phyloP scores from a whole-genome alignment of 2,329 filamentous ascomycete species.

The Aureobasidium zeae region DNA sequence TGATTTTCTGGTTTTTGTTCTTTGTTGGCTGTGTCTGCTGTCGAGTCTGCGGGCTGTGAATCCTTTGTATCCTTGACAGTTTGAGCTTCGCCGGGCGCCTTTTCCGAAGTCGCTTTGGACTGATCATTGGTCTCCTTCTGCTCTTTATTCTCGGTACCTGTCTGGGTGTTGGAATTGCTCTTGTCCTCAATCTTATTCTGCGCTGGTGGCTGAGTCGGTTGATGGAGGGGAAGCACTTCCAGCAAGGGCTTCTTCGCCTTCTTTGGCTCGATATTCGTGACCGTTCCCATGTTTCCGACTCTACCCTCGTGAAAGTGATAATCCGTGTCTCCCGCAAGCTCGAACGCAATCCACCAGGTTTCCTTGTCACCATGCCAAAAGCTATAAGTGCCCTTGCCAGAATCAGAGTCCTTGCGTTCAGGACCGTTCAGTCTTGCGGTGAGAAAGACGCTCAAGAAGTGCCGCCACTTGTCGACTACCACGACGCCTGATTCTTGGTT shows the following conservation, averaged over 20 bases:
- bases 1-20: background rate
- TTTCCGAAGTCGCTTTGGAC: too few relatives aligned
- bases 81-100: too few relatives aligned
- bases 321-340: conserved; percentile 35
- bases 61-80: too few relatives aligned
- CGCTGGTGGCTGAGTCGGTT: background rate
- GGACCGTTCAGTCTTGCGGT: conserved; percentile 36
- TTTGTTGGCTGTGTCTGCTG: too few relatives aligned
- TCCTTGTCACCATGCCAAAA: conserved; percentile 39
- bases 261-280: conserved; percentile 19
- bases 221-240: background rate
- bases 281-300: conserved; percentile 29
- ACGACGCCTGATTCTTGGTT: conserved; percentile 40
- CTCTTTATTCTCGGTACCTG: conserved; percentile 10
- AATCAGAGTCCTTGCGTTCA: conserved; percentile 34
- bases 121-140: too few relatives aligned
- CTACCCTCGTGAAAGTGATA: conserved; percentile 38
- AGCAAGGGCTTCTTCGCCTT: too few relatives aligned
- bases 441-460: conserved; percentile 37
- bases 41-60: too few relatives aligned
- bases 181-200: conserved; percentile 1
- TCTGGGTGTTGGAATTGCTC: too few relatives aligned
- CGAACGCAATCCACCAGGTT: conserved; percentile 43
- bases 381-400: conserved; percentile 27
- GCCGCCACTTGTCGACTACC: conserved; percentile 39